Base-by-base conservation (phyloP, 108 stramenopile species). In the Nannochloropsis salina region DNA sequence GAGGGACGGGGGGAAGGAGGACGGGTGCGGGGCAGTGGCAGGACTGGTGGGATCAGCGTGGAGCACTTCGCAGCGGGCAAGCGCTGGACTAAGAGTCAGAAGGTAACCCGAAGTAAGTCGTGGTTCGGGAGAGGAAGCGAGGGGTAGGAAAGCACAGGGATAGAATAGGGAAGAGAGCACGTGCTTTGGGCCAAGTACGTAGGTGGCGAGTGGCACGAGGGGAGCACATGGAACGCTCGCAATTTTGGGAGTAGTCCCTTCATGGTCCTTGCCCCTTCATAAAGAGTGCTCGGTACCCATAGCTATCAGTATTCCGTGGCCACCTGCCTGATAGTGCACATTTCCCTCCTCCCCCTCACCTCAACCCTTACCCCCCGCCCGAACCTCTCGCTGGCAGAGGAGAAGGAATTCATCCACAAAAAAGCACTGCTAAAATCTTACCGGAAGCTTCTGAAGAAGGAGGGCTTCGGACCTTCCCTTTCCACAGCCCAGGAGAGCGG, bases 381-480 rank as follows among this genome's bases (percentile, higher is more conserved):
- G 61, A 4, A 74, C 61, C n/a, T 8, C 3, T n/a, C 6, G 15
- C 61, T 74, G 4, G 8, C 61, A 74, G 61, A 74, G 61, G 61
- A 74, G n/a, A 74, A 8, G n/a, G 61, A 74, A 3, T 74, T 74
- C n/a, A n/a, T 74, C 20, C 61, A 74, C 61, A 74, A 74, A n/a
- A 74, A 74, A n/a, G 61, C 61, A 15, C 61, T 74, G 8, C 61
- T 74, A 4, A 74, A 74, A 6, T 74, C 61, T 6, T 74, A 74
- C 61, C 61, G 3, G 20, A 74, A 74, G 61, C 61, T 74, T 15
- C n/a, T 74, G n/a, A 74, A 74, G n/a, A 74, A 74, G n/a, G 61
- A 74, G n/a, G 61, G 61, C 61, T 74, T 74, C 8, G 61, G n/a
- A 74, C 61, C 61, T 8, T 74, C 61, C 61, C n/a, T n/a, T 74